Conservation (phyloP, 2,329 filamentous ascomycete genomes). For the Monilinia laxa region DNA sequence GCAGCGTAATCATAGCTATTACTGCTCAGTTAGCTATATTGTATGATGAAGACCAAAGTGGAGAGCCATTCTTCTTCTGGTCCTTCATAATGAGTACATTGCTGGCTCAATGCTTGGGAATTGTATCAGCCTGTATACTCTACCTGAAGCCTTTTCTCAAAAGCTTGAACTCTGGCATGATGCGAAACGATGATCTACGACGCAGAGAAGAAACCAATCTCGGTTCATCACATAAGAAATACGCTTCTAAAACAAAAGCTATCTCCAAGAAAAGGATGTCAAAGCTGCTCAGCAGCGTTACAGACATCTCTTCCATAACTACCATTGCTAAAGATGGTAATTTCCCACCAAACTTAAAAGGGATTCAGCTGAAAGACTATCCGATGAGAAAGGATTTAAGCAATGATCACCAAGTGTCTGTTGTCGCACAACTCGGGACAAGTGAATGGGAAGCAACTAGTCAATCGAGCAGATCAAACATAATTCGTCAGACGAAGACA, state of each 20-base stretch:
- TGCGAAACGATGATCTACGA: conserved; percentile 13
- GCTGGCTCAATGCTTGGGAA: conserved; percentile 3
- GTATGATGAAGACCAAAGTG: neutral
- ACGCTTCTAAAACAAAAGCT: conserved; percentile 2
- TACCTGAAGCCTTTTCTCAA: conserved; percentile 17
- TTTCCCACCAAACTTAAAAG: neutral
- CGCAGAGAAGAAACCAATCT: neutral
- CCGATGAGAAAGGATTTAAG: neutral
- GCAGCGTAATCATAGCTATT: conserved; percentile 4
- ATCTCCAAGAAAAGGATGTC: conserved; percentile 2
- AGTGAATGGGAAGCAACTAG: conserved; percentile 5
- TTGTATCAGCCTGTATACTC: conserved; percentile 17
- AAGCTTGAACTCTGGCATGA: conserved; percentile 14
- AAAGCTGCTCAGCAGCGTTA: neutral
- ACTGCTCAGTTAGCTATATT: neutral
- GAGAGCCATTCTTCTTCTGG: conserved; percentile 6
- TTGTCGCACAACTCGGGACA: neutral
- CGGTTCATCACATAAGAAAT: conserved; percentile 6
- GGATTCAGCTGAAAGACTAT: conserved; percentile 1
- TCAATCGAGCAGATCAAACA: conserved; percentile 5
- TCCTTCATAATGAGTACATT: conserved; percentile 11
- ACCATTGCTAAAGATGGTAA: conserved; percentile 1
- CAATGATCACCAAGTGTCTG: conserved; percentile 1
- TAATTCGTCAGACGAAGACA: neutral
- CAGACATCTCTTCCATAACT: neutral